Evolutionary conservation across 2,329 filamentous ascomycete genomes (phyloP), one percentile per base, ranked within the genome.

Genomic region (Fusarium protoensiforme): DNA sequence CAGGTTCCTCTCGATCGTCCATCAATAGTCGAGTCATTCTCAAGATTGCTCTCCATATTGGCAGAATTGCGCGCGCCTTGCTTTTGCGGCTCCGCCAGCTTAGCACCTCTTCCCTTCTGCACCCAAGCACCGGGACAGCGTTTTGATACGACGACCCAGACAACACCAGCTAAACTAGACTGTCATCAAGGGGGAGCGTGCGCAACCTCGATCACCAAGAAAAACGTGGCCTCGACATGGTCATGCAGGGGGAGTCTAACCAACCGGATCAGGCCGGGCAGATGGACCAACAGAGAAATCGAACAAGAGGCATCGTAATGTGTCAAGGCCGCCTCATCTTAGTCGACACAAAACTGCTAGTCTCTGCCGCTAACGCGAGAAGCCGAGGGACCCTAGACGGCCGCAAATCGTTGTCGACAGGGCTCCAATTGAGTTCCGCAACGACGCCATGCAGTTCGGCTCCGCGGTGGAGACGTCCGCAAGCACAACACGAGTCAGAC

Each of bases 401-500:
- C 24, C n/a, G 57, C 38, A 14, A 22, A 59, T 33, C 56, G 24
- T 7, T 36, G 24, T 20, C 20, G 59, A 51, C 43, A 61, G 33
- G 59, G 59, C 33, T 11, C 41, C 41, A 48, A 61, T 61, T 48
- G 59, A 61, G 31, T 56, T 46, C 22, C 18, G 46, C 51, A 22
- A 53, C 56, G 29, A 46, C 46, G 20, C 67, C 48, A 59, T 70
- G 41, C 61, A 65, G 38, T 60, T 68, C 71, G 71, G 71, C 57
- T 73, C 71, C 71, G 71, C 71, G 60, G 71, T 74, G 71, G 71
- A 53, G 57, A 51, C 54, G 24, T 36, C 29, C 63, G 57, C 57
- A 39, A 54, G 56, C 43, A 51, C 13, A 35, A 48, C 53, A 24
- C 62, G 71, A 73, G 60, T 70, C 61, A 71, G 57, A 56, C 54